A percentile compares a stretch with the other conserved stretches of the same genome.
phyloP scores from a whole-genome alignment of 1,284 basidiomycete species.

The Pisolithus thermaeus region DNA sequence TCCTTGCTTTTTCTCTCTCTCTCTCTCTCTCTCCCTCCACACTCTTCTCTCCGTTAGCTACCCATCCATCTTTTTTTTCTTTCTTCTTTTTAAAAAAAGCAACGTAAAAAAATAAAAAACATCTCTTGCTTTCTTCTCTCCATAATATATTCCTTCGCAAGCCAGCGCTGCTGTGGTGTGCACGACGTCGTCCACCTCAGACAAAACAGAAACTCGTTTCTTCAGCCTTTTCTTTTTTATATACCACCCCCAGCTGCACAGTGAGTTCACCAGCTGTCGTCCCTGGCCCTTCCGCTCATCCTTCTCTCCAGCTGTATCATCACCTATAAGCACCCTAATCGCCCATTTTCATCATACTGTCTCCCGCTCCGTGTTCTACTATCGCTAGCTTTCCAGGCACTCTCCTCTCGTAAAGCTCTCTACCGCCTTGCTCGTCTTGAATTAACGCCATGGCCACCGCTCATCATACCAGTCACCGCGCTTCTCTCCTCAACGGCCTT shows the following conservation, averaged over 20 bases:
- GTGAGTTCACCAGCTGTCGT: conserved; percentile 10
- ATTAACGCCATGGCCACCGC: conserved; percentile 49
- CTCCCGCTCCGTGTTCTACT: conserved; percentile 12
- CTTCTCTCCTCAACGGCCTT: conserved; percentile 77
- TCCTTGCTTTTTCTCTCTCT: not conserved
- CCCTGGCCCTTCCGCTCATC: conserved; percentile 29
- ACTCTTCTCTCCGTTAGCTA: conserved; percentile 14
- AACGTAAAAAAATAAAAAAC: conserved; percentile 2
- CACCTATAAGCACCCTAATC: conserved; percentile 13
- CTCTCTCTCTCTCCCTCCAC: not conserved
- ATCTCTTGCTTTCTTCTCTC: conserved; percentile 13
- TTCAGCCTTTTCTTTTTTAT: conserved; percentile 7
- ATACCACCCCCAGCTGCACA: conserved; percentile 5
- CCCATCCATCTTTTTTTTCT: not conserved
- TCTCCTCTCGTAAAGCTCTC: conserved; percentile 18
- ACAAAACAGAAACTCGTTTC: conserved; percentile 1
- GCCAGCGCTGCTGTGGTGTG: conserved; percentile 1
- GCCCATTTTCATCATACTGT: conserved; percentile 13
- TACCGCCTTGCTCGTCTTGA: conserved; percentile 32
- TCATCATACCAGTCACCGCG: conserved; percentile 57
- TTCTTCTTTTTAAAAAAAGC: conserved; percentile 1
- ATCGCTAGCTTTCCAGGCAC: conserved; percentile 5
- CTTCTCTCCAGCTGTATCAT: conserved; percentile 24
- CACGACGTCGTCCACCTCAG: conserved; percentile 1
- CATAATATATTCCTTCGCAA: conserved; percentile 10